Conservation (phyloP, 768 basidiomycete genomes). For the Grammothele lineata region DNA sequence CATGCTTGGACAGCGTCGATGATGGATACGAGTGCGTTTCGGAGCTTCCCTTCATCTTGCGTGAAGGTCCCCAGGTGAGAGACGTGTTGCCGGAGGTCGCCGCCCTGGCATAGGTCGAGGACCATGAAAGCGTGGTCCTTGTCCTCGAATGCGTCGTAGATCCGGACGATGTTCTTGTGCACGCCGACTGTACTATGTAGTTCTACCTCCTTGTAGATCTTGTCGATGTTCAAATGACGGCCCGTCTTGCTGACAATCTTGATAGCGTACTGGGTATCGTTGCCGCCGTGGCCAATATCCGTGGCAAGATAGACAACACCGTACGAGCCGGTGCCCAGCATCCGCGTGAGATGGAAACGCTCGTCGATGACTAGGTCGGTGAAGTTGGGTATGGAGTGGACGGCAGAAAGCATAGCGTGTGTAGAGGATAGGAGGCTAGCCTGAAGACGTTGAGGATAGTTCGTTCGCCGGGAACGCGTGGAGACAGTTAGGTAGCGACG, state of each 20-base stretch:
- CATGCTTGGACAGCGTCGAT: constrained; percentile 48
- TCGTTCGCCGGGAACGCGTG: too few species aligned
- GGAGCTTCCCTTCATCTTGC: constrained; percentile 22
- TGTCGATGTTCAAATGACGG: constrained; percentile 17
- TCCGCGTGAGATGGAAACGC: constrained; percentile 61
- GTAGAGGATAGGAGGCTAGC: too few species aligned
- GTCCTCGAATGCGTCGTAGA: constrained; percentile 63
- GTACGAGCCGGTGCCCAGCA: constrained; percentile 94
- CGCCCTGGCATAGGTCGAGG: constrained; percentile 40
- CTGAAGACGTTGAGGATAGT: too few species aligned
- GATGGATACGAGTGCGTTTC: constrained; percentile 42
- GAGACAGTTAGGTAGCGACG: too few species aligned
- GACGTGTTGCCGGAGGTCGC: constrained; percentile 46
- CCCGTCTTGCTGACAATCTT: constrained; percentile 18
- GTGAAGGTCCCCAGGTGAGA: constrained; percentile 31
- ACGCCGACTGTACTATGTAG: constrained; percentile 49
- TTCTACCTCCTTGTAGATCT: constrained; percentile 60
- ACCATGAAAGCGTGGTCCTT: constrained; percentile 64
- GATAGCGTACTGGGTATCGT: constrained; percentile 9
- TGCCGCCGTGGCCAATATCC: too few species aligned
- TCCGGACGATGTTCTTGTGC: constrained; percentile 63
- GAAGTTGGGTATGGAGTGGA: too few species aligned
- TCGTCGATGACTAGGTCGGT: constrained; percentile 62
- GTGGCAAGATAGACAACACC: constrained; percentile 86
- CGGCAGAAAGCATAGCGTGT: too few species aligned